A percentile compares a stretch with the other conserved stretches of the same genome.
phyloP scores from a whole-genome alignment of 1,284 basidiomycete species.

The Clitocybe nebularis region DNA sequence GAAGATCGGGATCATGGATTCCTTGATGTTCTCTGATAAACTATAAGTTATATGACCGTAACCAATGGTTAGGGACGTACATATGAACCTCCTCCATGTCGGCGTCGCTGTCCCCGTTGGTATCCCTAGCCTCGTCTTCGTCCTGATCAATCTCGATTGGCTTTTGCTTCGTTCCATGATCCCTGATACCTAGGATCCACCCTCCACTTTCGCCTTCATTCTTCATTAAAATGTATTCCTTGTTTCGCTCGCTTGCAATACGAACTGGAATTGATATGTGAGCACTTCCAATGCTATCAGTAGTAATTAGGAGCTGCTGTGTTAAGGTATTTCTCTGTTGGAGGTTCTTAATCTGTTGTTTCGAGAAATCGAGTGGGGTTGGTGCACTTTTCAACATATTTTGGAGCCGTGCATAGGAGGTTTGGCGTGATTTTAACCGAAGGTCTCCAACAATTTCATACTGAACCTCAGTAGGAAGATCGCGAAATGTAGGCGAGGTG shows the following conservation, averaged over 20 bases:
- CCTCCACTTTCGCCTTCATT: constrained; percentile 85
- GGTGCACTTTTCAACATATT: constrained; percentile 82
- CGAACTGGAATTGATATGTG: constrained; percentile 88
- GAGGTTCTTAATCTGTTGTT: constrained; percentile 89
- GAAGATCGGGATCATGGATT: constrained; percentile 60
- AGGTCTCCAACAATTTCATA: constrained; percentile 99
- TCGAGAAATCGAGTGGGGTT: constrained; percentile 93
- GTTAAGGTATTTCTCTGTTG: constrained; percentile 89
- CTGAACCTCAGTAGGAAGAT: constrained; percentile 92
- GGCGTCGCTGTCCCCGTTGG: constrained; percentile 40
- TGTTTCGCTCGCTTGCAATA: constrained; percentile 92
- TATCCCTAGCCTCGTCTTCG: constrained; percentile 22
- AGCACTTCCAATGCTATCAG: constrained; percentile 89
- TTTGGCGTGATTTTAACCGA: constrained; percentile 89
- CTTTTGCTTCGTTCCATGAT: constrained; percentile 71
- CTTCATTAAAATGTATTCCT: constrained; percentile 91
- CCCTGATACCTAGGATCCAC: constrained; percentile 90
- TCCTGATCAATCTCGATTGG: constrained; percentile 84
- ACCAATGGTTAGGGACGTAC: constrained; percentile 35
- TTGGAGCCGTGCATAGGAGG: constrained; percentile 87
- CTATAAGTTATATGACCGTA: constrained; percentile 3
- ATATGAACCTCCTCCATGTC: constrained; percentile 78
- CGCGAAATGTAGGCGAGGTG: constrained; percentile 83
- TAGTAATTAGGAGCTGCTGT: constrained; percentile 92
- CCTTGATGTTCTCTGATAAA: constrained; percentile 27